Base-by-base conservation (phyloP, 164 flowering plant genomes). In the Warburgia ugandensis region DNA sequence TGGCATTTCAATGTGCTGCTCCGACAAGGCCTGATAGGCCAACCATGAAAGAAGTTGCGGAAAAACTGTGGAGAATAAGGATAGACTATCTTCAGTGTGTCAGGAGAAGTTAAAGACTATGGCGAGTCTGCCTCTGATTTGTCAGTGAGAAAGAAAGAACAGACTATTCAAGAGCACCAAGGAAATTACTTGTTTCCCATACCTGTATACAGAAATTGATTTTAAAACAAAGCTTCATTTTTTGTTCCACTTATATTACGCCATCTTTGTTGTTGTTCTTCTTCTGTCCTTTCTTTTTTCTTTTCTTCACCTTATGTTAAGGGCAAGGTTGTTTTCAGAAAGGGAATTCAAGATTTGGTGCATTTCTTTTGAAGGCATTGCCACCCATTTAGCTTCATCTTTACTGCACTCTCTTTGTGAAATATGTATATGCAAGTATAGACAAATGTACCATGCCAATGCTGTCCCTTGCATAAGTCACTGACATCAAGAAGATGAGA, bases 1-100 rank as follows among this genome's bases (percentile, higher is more conserved):
- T 92, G 70, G 95, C 95, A 23, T 68, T 92, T 57, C 74, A 77
- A 4, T 92, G 98, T 66, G 94, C 88, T 19, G 95, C 94, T 3
- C 91, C 96, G 26, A 65, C 70, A 22, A 71, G 96, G 52, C 46
- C 70, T 0, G 88, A 92, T 62, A 76, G 98, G 8, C 98, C 98
- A 1, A 80, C 77, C 60, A 92, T 92, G 95, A 83, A 84, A 60
- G 41, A 66, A n/a, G 98, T 79, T 22, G 87, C 78, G 48, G 85
- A 88, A 76, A 74, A 78, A 48, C 48, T 92, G 40, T 92, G 99
- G 99, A 72, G 52, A 45, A 92, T 92, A 55, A 73, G 99, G 58
- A 80, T 74, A 68, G 81, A 81, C 54, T 84, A 81, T 60, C 58
- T 71, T 28, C 69, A 39, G 56, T 68, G 71, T 58, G 70, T 28